phyloP scores from a whole-genome alignment of 2,329 filamentous ascomycete species.

The Cladobotryum mycophilum region DNA sequence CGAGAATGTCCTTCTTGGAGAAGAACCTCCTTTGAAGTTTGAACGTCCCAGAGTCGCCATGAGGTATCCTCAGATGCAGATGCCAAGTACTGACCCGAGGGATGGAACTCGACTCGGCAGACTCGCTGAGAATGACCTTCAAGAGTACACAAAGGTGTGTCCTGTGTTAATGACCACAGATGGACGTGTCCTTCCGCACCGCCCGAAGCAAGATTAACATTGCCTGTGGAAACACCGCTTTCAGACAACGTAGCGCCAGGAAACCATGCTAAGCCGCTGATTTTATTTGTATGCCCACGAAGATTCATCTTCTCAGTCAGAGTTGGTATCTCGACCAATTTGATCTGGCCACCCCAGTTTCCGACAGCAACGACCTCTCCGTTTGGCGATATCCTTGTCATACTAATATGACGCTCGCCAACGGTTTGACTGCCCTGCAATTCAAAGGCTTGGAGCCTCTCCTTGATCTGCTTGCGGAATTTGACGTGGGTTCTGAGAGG shows the following conservation, averaged over 20 bases:
- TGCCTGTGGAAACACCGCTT: slow-evolving; percentile 62
- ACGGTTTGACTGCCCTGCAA: slow-evolving; percentile 91
- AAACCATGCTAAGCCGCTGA: slow-evolving; percentile 87
- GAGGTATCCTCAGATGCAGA: slow-evolving; percentile 95
- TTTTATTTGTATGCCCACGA: slow-evolving; percentile 79
- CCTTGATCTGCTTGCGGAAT: slow-evolving; percentile 83
- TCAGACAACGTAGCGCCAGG: slow-evolving; percentile 71
- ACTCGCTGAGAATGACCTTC: slow-evolving; percentile 81
- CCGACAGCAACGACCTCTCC: slow-evolving; percentile 80
- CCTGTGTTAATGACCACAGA: slow-evolving; percentile 82
- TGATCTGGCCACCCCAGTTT: slow-evolving; percentile 88
- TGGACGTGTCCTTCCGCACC: slow-evolving; percentile 84
- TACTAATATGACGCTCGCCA: slow-evolving; percentile 83
- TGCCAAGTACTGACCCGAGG: slow-evolving; percentile 80
- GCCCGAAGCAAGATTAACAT: slow-evolving; percentile 82
- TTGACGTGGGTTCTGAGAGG: slow-evolving; percentile 85
- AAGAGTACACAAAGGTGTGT: slow-evolving; percentile 77
- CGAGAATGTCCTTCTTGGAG: slow-evolving; percentile 92
- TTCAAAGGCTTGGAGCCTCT: slow-evolving; percentile 74
- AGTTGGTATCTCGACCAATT: slow-evolving; percentile 76
- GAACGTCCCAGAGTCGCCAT: slow-evolving; percentile 93
- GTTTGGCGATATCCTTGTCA: slow-evolving; percentile 83
- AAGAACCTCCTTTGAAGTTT: slow-evolving; percentile 74
- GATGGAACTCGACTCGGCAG: slow-evolving; percentile 89
- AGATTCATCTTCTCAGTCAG: slow-evolving; percentile 70